Evolutionary conservation across 2,329 filamentous ascomycete genomes (phyloP).

Genomic region (Pseudogymnoascus sp.): DNA sequence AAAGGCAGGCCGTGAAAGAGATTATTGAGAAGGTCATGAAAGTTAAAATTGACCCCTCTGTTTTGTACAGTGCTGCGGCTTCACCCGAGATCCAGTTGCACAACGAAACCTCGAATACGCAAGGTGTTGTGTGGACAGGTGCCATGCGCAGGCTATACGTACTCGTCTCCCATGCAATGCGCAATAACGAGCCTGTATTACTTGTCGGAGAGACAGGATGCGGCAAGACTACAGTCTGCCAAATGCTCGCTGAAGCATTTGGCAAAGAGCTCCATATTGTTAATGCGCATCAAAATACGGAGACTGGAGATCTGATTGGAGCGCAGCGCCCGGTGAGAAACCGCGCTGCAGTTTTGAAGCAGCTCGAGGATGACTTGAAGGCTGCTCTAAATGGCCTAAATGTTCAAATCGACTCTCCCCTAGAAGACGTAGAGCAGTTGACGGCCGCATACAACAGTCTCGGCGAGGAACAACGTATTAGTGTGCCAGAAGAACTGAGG

Average conservation of each 20-base stretch:
- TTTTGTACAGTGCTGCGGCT: constrained; percentile 60
- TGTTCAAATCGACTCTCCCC: constrained; percentile 46
- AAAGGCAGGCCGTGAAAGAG: constrained; percentile 73
- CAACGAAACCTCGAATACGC: constrained; percentile 40
- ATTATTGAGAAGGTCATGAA: constrained; percentile 89
- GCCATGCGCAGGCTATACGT: constrained; percentile 90
- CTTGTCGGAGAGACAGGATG: constrained; percentile 95
- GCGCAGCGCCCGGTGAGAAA: constrained; percentile 90
- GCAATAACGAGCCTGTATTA: constrained; percentile 87
- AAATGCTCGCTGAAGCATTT: constrained; percentile 78
- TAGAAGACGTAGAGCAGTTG: constrained; percentile 52
- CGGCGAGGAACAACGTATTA: constrained; percentile 40
- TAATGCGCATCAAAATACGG: constrained; percentile 96
- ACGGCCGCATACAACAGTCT: constrained; percentile 35
- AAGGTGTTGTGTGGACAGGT: constrained; percentile 83
- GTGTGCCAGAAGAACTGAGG: constrained; percentile 25
- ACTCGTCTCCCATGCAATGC: constrained; percentile 76
- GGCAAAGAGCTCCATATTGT: constrained; percentile 74
- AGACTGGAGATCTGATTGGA: constrained; percentile 94
- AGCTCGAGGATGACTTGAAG: constrained; percentile 55
- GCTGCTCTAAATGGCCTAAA: constrained; percentile 34
- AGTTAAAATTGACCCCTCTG: constrained; percentile 66
- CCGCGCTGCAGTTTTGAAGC: constrained; percentile 61
- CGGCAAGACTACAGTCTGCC: constrained; percentile 94
- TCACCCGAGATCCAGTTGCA: constrained; percentile 50